Conservation (phyloP, 2,329 filamentous ascomycete genomes). For the Epichloe elymi region DNA sequence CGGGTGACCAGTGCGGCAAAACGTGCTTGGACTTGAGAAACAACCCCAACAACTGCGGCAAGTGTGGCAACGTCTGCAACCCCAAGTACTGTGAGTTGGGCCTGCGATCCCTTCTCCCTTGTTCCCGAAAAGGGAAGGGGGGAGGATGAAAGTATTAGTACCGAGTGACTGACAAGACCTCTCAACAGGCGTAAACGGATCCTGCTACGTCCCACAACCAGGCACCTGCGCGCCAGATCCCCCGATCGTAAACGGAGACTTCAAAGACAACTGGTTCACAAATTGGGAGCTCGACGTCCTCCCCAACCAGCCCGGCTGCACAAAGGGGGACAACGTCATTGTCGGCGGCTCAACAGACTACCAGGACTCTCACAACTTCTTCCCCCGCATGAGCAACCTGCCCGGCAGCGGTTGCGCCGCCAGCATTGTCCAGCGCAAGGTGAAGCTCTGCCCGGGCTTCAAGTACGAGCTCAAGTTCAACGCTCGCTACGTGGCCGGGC, state of each 20-base stretch:
- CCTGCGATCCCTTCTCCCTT: background rate
- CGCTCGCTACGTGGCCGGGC: background rate
- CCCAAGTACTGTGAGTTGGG: background rate
- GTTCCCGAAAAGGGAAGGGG: background rate
- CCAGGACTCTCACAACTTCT: background rate
- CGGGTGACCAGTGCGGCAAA: background rate
- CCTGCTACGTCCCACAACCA: background rate
- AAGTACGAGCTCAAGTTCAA: background rate
- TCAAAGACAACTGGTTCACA: background rate
- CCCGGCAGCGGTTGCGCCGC: background rate
- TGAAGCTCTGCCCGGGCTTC: background rate
- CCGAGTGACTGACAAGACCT: background rate
- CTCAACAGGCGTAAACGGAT: background rate
- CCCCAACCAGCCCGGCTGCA: background rate
- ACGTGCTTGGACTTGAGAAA: background rate
- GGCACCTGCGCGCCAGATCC: background rate
- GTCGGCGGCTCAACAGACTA: background rate
- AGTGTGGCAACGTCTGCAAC: background rate
- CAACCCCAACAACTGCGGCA: slow-evolving; percentile 1
- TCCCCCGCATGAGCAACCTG: background rate
- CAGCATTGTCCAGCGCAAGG: background rate
- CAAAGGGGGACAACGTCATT: background rate
- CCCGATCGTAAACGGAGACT: background rate
- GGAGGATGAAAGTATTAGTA: no score
- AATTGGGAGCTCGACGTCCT: background rate